Base-by-base conservation (phyloP, 768 basidiomycete genomes). In the Hygrophorus russula region DNA sequence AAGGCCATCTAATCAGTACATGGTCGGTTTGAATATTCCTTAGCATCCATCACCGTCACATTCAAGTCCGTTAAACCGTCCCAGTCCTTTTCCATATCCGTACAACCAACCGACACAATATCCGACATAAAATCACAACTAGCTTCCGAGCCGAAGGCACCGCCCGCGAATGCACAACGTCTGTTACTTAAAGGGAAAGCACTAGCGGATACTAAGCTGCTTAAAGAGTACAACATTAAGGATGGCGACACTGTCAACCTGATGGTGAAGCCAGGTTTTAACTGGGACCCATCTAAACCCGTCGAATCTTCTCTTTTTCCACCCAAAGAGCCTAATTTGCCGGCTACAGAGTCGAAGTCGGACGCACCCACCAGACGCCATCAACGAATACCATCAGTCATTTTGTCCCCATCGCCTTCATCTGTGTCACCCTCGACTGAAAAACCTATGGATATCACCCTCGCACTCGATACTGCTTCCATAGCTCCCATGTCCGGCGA, bases 151-250 rank as follows among this genome's bases (percentile, higher is more conserved):
- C 66, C 78, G 20, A 65, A 67, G 39, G 87, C 88, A 0, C 92
- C 92, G 0, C 75, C 83, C 7, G 74, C 80, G 36, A 81, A 89
- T 56, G 69, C 73, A 24, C 93, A 96, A 60, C 71, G 96, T 2
- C 74, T 97, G 12, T 68, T 99, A 9, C 69, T 96, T 42, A 97
- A 93, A 63, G 96, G 96, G 45, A 99, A 99, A 60, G 91, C 84
- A 0, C 74, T 98, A 49, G 80, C 78, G 12, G 94, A 97, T 66
- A 66, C 65, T 18, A 94, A 93, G 58, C 75, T 99, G 8, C 65
- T 98, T 32, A 83, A 84, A 56, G 96, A 98, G 59, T 99, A 97
- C 67, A 75, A 66, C 55, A 70, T 93, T 55, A 76, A 80, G 53
- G 76, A 82, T 56, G 85, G 82, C 9, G 81, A 87, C 51, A 82